Conservation (phyloP, 192 early-diverging fungal genomes). For the Obelidium mucronatum region DNA sequence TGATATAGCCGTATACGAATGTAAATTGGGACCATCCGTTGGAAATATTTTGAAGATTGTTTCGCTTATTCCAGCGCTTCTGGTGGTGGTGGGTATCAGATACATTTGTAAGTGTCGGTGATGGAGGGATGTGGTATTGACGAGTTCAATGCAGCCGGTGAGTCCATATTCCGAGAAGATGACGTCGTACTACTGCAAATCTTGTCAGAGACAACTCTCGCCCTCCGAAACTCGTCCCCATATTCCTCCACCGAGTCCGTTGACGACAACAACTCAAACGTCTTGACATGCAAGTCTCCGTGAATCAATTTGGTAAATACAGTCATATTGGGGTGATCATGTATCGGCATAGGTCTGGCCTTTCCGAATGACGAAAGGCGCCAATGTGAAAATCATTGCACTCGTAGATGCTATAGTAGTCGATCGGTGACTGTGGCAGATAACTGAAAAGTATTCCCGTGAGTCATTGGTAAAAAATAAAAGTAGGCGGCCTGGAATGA, state of each 20-base stretch:
- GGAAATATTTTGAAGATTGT: constrained; percentile 34
- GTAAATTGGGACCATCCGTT: constrained; percentile 38
- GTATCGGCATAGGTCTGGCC: constrained; percentile 50
- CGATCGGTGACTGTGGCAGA: constrained; percentile 8
- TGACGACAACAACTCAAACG: constrained; percentile 34
- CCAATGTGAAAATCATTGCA: constrained; percentile 46
- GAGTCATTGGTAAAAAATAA: neutral
- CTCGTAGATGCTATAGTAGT: constrained; percentile 31
- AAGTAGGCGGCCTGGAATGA: neutral
- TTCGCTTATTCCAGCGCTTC: too few relatives aligned
- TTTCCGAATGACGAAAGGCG: constrained; percentile 47
- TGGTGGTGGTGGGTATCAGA: neutral
- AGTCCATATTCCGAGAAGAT: neutral
- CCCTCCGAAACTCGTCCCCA: neutral
- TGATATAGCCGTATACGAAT: constrained; percentile 51
- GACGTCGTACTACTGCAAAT: constrained; percentile 4
- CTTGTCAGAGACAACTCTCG: constrained; percentile 3
- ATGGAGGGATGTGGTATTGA: neutral
- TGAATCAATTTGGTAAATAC: constrained; percentile 53
- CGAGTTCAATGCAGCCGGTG: neutral
- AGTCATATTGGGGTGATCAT: constrained; percentile 59
- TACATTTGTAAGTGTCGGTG: neutral
- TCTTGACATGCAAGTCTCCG: constrained; percentile 49
- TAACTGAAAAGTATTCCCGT: neutral
- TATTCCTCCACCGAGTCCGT: neutral